phyloP scores from a whole-genome alignment of 2,329 filamentous ascomycete species.

The Ophiosphaerella herpotricha region DNA sequence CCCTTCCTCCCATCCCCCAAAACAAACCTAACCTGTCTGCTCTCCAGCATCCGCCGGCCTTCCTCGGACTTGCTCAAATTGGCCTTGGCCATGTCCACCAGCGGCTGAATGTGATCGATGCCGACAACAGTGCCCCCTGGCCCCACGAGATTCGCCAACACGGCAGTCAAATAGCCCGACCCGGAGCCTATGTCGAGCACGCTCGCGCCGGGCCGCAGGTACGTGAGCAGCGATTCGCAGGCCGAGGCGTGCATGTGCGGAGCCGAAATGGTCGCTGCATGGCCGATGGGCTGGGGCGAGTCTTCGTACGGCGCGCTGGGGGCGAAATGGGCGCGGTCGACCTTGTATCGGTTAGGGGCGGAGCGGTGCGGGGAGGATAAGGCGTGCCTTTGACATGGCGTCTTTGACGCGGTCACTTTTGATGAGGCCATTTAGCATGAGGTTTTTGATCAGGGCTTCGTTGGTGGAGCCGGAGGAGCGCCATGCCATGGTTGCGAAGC shows the following conservation, averaged over 20 bases:
- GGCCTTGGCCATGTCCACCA: constrained; percentile 47
- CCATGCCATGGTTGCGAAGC: constrained; percentile 75
- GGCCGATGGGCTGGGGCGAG: constrained; percentile 70
- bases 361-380: neutral
- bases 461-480: constrained; percentile 78
- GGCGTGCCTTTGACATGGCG: constrained; percentile 74
- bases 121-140: constrained; percentile 52
- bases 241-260: constrained; percentile 75
- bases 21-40: constrained; percentile 70
- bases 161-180: constrained; percentile 79
- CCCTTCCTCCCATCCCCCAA: constrained; percentile 66
- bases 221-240: constrained; percentile 64
- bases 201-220: constrained; percentile 56
- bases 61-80: constrained; percentile 53
- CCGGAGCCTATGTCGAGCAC: constrained; percentile 57
- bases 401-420: constrained; percentile 70
- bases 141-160: constrained; percentile 77
- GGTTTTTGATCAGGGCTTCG: constrained; percentile 74
- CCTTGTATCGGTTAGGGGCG: constrained; percentile 52
- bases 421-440: constrained; percentile 74
- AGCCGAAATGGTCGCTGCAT: constrained; percentile 71
- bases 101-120: constrained; percentile 55
- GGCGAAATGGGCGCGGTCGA: constrained; percentile 86
- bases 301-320: constrained; percentile 73
- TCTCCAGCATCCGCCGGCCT: constrained; percentile 62